These are phyloP conservation scores for Stemphylium vesicarium DNA, from an alignment of 2,329 filamentous ascomycete species.

Conservation along the genomic window DNA sequence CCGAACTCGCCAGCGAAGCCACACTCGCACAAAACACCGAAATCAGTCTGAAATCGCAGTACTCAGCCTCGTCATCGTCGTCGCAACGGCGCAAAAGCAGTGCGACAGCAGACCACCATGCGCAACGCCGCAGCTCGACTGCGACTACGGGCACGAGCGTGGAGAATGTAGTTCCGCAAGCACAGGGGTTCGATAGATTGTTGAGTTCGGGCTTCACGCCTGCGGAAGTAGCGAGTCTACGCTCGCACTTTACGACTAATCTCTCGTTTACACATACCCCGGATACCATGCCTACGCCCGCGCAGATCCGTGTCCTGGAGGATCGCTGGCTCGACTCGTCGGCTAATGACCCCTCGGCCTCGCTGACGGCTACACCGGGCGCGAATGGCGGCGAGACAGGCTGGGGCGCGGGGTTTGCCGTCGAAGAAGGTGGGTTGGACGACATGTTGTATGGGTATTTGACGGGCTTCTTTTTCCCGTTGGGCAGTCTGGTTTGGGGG, in stretches of 20 bases:
- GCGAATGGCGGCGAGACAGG: constrained; percentile 46
- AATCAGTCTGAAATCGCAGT: constrained; percentile 42
- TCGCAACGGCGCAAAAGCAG: constrained; percentile 22
- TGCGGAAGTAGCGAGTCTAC: constrained; percentile 81
- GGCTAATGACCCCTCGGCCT: constrained; percentile 55
- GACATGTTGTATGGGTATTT: constrained; percentile 87
- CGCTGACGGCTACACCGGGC: constrained; percentile 43
- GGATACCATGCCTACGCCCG: constrained; percentile 83
- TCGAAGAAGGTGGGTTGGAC: constrained; percentile 71
- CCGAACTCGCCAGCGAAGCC: constrained; percentile 74
- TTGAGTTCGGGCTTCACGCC: constrained; percentile 80
- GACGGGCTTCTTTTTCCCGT: constrained; percentile 93
- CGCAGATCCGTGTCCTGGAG: constrained; percentile 77
- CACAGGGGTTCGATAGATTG: constrained; percentile 88
- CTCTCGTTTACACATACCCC: constrained; percentile 83
- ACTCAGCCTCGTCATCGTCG: constrained; percentile 20
- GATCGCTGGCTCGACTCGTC: constrained; percentile 84
- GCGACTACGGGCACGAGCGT: constrained; percentile 54
- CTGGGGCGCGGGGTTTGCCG: constrained; percentile 60
- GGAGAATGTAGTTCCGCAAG: constrained; percentile 68
- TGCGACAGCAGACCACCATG: constrained; percentile 10
- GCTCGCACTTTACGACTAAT: constrained; percentile 87
- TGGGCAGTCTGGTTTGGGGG: constrained; percentile 85
- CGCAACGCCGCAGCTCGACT: constrained; percentile 25
- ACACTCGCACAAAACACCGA: constrained; percentile 50